phyloP scores from a whole-genome alignment of 345 rosid genomes.

The Brassica cretica region DNA sequence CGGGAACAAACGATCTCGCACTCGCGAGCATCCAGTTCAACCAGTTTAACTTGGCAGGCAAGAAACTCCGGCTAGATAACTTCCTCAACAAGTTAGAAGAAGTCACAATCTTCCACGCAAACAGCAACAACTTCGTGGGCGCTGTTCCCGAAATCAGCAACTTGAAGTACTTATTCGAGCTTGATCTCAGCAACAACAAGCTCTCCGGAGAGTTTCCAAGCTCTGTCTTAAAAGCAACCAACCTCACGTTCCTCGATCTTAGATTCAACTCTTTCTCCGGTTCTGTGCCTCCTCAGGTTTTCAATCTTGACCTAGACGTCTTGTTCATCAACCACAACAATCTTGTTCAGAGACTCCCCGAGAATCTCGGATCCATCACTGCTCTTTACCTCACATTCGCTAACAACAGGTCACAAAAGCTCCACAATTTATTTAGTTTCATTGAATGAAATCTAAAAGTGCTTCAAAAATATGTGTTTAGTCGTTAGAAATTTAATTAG shows the following conservation, averaged over 20 bases:
- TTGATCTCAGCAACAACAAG: constrained; percentile 77
- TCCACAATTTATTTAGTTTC: not conserved
- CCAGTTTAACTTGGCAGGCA: constrained; percentile 66
- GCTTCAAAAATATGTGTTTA: not conserved
- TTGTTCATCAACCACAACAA: constrained; percentile 75
- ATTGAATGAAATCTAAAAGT: not conserved
- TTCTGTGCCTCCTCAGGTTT: constrained; percentile 71
- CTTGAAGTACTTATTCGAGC: constrained; percentile 73
- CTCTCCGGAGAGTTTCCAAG: constrained; percentile 72
- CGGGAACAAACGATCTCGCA: constrained; percentile 67
- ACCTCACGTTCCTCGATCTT: constrained; percentile 65
- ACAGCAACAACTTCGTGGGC: constrained; percentile 73
- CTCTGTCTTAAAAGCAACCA: constrained; percentile 54
- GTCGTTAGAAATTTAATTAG: not conserved
- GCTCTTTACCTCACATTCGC: constrained; percentile 69
- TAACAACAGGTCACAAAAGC: constrained; percentile 52
- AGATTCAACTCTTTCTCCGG: constrained; percentile 71
- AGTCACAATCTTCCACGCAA: constrained; percentile 81
- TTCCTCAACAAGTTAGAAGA: constrained; percentile 72
- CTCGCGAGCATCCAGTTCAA: constrained; percentile 83
- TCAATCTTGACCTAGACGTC: constrained; percentile 55
- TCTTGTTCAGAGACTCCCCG: constrained; percentile 54
- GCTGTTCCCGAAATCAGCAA: constrained; percentile 52
- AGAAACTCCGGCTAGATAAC: constrained; percentile 54
- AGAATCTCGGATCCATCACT: constrained; percentile 53